phyloP scores from a whole-genome alignment of 192 early-diverging fungal genomes.

The Mortierella claussenii region DNA sequence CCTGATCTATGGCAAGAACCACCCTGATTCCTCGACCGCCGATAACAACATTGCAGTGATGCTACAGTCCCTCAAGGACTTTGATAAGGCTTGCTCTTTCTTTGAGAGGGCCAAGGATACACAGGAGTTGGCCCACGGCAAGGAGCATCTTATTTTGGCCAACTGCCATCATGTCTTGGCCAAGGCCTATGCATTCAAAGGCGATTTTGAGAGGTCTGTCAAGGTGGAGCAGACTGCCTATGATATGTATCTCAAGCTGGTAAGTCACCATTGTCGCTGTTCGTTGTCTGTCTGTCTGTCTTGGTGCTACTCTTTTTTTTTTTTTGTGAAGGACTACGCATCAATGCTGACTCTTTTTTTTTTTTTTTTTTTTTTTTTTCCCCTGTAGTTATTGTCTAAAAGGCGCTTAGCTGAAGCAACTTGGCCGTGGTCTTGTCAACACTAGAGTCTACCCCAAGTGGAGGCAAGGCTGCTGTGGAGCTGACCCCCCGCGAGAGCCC shows the following conservation, averaged over 20 bases:
- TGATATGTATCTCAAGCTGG: constrained; percentile 65
- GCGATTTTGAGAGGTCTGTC: constrained; percentile 82
- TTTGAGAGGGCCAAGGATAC: constrained; percentile 76
- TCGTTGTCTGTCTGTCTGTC: not conserved
- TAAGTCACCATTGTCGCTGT: constrained; percentile 22
- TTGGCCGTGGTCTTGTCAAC: too few relatives aligned
- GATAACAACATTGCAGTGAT: constrained; percentile 81
- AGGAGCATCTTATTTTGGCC: constrained; percentile 66
- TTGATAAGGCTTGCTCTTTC: constrained; percentile 70
- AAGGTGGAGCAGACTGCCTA: constrained; percentile 76
- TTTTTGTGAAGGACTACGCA: too few relatives aligned
- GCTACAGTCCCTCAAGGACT: constrained; percentile 76
- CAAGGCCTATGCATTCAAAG: constrained; percentile 74
- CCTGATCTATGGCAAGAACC: constrained; percentile 76
- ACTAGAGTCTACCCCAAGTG: too few relatives aligned
- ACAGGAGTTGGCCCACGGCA: constrained; percentile 72
- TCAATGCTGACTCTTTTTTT: too few relatives aligned
- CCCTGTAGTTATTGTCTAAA: too few relatives aligned
- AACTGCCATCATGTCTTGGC: constrained; percentile 77
- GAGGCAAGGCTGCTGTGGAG: too few relatives aligned
- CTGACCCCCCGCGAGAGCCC: too few relatives aligned
- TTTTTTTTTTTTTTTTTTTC: too few relatives aligned
- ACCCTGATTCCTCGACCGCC: constrained; percentile 89
- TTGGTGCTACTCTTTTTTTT: not conserved
- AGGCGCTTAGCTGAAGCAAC: too few relatives aligned